phyloP scores from a whole-genome alignment of 805 yeast species.

The Ogataea paraovalis region DNA sequence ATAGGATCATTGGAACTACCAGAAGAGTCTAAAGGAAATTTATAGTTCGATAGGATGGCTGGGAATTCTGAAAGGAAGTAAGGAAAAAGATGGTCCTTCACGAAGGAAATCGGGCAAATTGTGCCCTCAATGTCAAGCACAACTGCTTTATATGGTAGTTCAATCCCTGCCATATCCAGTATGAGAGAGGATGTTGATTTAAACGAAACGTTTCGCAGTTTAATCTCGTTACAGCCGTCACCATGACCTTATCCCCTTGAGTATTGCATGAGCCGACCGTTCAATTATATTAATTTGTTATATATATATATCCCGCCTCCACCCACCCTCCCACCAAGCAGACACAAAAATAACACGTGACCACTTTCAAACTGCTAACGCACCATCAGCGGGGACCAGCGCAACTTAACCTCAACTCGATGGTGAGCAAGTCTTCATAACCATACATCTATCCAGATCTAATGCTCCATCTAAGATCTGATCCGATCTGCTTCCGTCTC shows the following conservation, averaged over 20 bases:
- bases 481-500: neutral
- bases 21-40: conserved; percentile 31
- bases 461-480: neutral
- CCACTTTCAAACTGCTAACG: too few relatives aligned
- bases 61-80: conserved; percentile 59
- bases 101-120: conserved; percentile 86
- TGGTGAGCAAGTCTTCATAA: conserved; percentile 12
- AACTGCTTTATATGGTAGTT: conserved; percentile 23
- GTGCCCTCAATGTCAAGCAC: conserved; percentile 89
- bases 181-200: too few relatives aligned
- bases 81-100: conserved; percentile 73
- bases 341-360: neutral
- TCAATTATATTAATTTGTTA: neutral
- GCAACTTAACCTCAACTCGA: neutral
- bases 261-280: too few relatives aligned
- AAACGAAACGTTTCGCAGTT: too few relatives aligned
- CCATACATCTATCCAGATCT: conserved; percentile 5
- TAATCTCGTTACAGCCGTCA: too few relatives aligned
- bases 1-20: conserved; percentile 22
- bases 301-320: neutral
- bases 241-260: too few relatives aligned
- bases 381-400: neutral
- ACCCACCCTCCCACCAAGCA: neutral
- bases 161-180: neutral
- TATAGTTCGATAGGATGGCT: conserved; percentile 27